Evolutionary conservation across 2,329 filamentous ascomycete species (phyloP).

Genomic region (Colletotrichum sp.): DNA sequence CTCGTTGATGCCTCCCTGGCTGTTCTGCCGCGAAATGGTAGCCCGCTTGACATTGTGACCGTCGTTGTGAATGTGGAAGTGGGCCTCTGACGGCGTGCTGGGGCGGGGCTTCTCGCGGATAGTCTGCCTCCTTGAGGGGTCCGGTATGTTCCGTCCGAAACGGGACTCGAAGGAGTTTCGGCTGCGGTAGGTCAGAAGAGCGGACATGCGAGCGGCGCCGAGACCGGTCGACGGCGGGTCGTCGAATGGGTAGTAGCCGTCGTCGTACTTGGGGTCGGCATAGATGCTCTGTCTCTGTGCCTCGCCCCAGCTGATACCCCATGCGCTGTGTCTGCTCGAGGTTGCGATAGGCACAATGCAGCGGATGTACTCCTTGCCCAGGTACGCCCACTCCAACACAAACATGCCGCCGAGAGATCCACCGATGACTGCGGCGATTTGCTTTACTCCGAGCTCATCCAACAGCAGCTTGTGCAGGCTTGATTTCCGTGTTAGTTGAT

Average conservation of each 20-base stretch:
- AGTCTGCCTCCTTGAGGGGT: slow-evolving; percentile 81
- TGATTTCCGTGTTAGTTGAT: not conserved
- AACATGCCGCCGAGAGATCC: slow-evolving; percentile 91
- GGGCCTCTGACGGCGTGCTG: slow-evolving; percentile 69
- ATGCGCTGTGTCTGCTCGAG: slow-evolving; percentile 83
- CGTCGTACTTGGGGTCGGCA: slow-evolving; percentile 96
- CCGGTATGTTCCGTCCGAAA: slow-evolving; percentile 91
- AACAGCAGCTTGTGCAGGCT: slow-evolving; percentile 81
- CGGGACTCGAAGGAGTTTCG: slow-evolving; percentile 96
- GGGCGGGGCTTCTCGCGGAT: slow-evolving; percentile 73
- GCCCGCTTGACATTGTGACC: slow-evolving; percentile 70
- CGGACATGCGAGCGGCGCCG: slow-evolving; percentile 95
- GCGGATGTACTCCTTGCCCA: slow-evolving; percentile 84
- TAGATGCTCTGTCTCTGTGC: slow-evolving; percentile 94
- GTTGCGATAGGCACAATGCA: slow-evolving; percentile 85
- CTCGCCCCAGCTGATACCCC: slow-evolving; percentile 91
- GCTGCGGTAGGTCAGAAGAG: slow-evolving; percentile 92
- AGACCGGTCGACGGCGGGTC: slow-evolving; percentile 88
- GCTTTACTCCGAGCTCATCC: slow-evolving; percentile 79
- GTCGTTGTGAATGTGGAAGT: slow-evolving; percentile 85
- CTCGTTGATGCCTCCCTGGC: slow-evolving; percentile 25
- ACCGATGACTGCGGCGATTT: slow-evolving; percentile 80
- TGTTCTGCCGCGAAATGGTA: slow-evolving; percentile 52
- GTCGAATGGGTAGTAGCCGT: slow-evolving; percentile 89
- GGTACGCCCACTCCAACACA: slow-evolving; percentile 90